Evolutionary conservation across 805 yeast species (phyloP), one percentile per base, ranked within the genome.

Genomic region (Kuraishia borneana): DNA sequence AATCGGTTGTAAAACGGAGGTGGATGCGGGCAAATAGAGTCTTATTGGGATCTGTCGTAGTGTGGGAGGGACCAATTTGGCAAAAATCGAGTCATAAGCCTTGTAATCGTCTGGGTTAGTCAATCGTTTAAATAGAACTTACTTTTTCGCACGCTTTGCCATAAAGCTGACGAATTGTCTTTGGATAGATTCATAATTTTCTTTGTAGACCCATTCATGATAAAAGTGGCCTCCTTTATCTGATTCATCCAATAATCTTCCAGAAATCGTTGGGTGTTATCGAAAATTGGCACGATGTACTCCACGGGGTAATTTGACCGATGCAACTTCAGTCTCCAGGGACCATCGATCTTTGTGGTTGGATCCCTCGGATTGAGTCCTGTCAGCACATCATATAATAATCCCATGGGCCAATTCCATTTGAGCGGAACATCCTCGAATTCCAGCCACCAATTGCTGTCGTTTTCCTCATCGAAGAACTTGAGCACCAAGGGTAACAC

Each of bases 401-500:
- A 55, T 0, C 95, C 95, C 2, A 77, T 52, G 0, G 95, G 95
- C 40, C 73, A 60, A 42, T 81, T 73, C 94, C 96, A 85, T 33
- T 68, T 64, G 21, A 87, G 40, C 0, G 92, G 85, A 2, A 65
- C 73, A 4, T 58, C 66, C 21, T 76, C 78, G 47, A 61, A 68
- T 41, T 74, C 84, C 23, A 84, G 61, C 94, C 94, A 85, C 56
- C 76, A 62, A 2, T 51, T 50, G 4, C 39, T 30, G 14, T 42
- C 37, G 1, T 46, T 39, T 2, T 38, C 21, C 31, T 41, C 28
- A 5, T 37, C 39, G 37, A 74, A 68, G 45, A 55, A 69, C 1
- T 38, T 38, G 3, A 63, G 43, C 0, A 76, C 51, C 6, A 42
- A 41, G 0, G 56, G 51, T 33, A 64, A 56, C 33, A 61, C 54